These are phyloP conservation scores for Cydonia oblonga DNA, from an alignment of 331 rosid species.

Conservation along the genomic window DNA sequence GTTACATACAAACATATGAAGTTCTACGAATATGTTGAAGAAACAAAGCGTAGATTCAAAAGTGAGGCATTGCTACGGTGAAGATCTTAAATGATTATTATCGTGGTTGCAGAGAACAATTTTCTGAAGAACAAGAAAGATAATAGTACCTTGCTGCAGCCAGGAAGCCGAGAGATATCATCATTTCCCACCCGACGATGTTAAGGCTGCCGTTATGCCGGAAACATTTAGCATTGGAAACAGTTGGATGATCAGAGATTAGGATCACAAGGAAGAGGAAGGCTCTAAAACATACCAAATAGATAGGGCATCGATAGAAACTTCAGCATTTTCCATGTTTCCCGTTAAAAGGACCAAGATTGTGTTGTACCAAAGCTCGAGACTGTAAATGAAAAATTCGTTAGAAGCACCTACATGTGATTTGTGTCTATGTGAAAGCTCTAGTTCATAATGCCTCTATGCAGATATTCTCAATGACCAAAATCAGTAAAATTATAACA, in stretches of 20 bases:
- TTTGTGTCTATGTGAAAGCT: neutral
- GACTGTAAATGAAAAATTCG: constrained; percentile 24
- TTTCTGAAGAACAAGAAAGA: neutral
- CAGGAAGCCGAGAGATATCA: constrained; percentile 54
- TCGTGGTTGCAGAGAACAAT: neutral
- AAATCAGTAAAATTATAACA: neutral
- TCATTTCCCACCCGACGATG: constrained; percentile 47
- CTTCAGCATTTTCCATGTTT: constrained; percentile 42
- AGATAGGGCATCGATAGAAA: constrained; percentile 40
- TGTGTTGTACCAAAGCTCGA: constrained; percentile 57
- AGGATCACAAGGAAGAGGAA: neutral
- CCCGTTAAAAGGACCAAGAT: constrained; percentile 45
- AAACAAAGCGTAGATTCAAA: neutral
- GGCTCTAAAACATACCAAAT: constrained; percentile 32
- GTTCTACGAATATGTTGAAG: neutral
- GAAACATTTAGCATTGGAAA: neutral
- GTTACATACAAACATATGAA: neutral
- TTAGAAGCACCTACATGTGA: neutral
- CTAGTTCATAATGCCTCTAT: neutral
- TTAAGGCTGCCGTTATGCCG: constrained; percentile 31
- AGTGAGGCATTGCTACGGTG: neutral
- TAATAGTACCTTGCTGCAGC: constrained; percentile 41
- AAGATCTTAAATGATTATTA: neutral
- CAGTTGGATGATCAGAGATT: neutral
- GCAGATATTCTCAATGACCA: neutral